Evolutionary conservation across 73 alveolate genomes (phyloP), one percentile per base, ranked within the genome.

Genomic region (Symbiodinium pilosum): DNA sequence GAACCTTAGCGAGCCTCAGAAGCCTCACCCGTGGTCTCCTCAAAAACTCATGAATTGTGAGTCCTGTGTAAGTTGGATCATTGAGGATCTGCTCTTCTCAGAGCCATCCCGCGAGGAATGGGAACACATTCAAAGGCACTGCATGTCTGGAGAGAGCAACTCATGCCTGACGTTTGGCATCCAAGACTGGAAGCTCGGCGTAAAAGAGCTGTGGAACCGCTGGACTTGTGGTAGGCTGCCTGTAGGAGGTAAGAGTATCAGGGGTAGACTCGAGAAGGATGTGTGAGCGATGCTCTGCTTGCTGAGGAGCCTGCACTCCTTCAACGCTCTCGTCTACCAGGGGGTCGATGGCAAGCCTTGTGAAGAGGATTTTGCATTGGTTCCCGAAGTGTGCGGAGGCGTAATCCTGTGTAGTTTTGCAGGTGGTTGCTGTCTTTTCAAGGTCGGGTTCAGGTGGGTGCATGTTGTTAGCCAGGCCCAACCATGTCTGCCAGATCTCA

Each of bases 61-160:
- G n/a, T n/a, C n/a, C n/a, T n/a, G n/a, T n/a, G n/a, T n/a, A n/a
- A n/a, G n/a, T n/a, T n/a, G n/a, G n/a, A n/a, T n/a, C n/a, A n/a
- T n/a, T n/a, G 20, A 91, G 96, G 96, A 91, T 51, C 18, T 68
- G 88, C 96, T 91, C 38, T 91, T 91, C 87, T 91, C 96, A 12
- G 96, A 91, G 64, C 38, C 89, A n/a, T 39, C 43, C 24, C 36
- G 64, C 34, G 21, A 83, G 30, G 81, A 64, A 16, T 83, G 56
- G 52, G 39, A 39, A 7, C 38, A 83, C 30, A 43, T 43, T 2
- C 75, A 26, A 30, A 43, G 75, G 44, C 77, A 69, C 56, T 91
- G 96, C 43, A 41, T 39, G 8, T 20, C 21, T 7, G 96, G 96
- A 5, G 81, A 69, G 5, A 36, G 73, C n/a, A 30, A 44, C 16